These are phyloP conservation scores for Sphagnurus paluster DNA, from an alignment of 1,284 basidiomycete genomes.

Conservation along the genomic window DNA sequence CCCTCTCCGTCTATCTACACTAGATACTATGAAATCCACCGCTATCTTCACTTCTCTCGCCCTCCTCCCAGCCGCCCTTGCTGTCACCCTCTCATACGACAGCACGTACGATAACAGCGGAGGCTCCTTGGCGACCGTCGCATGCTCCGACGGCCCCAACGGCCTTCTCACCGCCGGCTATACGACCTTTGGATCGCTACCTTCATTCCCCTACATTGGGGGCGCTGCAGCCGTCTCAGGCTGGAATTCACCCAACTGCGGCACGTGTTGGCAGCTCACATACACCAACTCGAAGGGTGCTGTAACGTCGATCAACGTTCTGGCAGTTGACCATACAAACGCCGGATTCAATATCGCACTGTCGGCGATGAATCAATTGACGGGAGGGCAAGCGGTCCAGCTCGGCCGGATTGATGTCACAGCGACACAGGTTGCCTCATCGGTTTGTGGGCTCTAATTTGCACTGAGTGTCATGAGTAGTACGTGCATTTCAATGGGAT, in stretches of 20 bases:
- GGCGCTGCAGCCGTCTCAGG: conserved; percentile 41
- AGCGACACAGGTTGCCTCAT: conserved; percentile 29
- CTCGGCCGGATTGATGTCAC: conserved; percentile 34
- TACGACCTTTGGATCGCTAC: conserved; percentile 47
- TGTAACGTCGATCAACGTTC: conserved; percentile 30
- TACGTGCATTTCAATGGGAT: too few species aligned
- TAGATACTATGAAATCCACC: conserved; percentile 20
- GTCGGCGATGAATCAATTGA: conserved; percentile 38
- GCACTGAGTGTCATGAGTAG: too few species aligned
- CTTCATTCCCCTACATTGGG: conserved; percentile 50
- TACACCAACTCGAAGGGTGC: conserved; percentile 31
- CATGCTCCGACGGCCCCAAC: conserved; percentile 50
- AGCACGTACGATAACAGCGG: conserved; percentile 40
- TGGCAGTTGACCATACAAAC: conserved; percentile 35
- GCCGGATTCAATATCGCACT: conserved; percentile 35
- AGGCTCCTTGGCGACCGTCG: conserved; percentile 34
- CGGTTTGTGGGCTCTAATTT: conserved; percentile 33
- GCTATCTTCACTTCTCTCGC: conserved; percentile 12
- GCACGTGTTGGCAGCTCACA: conserved; percentile 50
- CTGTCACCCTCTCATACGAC: conserved; percentile 37
- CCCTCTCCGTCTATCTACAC: not conserved
- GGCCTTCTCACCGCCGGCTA: conserved; percentile 45
- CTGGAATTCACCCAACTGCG: conserved; percentile 48
- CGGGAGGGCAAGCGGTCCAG: conserved; percentile 30
- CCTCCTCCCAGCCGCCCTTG: conserved; percentile 12